phyloP scores from a whole-genome alignment of 2,329 filamentous ascomycete species.

The Claviceps africana region DNA sequence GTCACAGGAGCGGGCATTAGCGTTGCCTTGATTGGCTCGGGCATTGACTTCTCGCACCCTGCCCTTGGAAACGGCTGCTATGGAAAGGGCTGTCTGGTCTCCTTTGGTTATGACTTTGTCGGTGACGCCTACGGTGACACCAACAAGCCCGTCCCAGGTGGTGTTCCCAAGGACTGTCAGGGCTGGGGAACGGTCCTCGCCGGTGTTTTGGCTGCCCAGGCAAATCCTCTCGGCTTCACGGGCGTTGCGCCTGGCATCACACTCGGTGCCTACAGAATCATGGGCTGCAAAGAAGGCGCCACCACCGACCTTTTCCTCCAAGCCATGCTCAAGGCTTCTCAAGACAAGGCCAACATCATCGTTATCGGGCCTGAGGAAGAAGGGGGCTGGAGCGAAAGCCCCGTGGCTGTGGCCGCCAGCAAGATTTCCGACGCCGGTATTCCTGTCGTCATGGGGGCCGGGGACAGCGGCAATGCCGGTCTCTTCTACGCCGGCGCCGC shows the following conservation, averaged over 20 bases:
- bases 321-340: slow-evolving; percentile 25
- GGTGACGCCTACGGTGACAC: slow-evolving; percentile 21
- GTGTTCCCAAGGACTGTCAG: slow-evolving; percentile 24
- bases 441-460: slow-evolving; percentile 26
- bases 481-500: slow-evolving; percentile 26
- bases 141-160: slow-evolving; percentile 19
- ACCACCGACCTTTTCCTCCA: slow-evolving; percentile 24
- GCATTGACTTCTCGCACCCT: slow-evolving; percentile 48
- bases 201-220: slow-evolving; percentile 30
- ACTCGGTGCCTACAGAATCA: slow-evolving; percentile 24
- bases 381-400: slow-evolving; percentile 18
- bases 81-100: slow-evolving; percentile 29
- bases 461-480: slow-evolving; percentile 29
- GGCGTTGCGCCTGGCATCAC: slow-evolving; percentile 26
- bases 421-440: slow-evolving; percentile 30
- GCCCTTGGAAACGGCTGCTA: slow-evolving; percentile 41
- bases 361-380: no score
- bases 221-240: slow-evolving; percentile 21
- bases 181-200: slow-evolving; percentile 32
- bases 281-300: slow-evolving; percentile 18
- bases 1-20: slow-evolving; percentile 37
- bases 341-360: slow-evolving; percentile 25
- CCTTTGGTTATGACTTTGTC: slow-evolving; percentile 28
- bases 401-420: slow-evolving; percentile 22
- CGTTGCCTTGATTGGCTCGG: slow-evolving; percentile 38